These are phyloP conservation scores for Elsinoe arachidis DNA, from an alignment of 2,329 filamentous ascomycete genomes.

Conservation along the genomic window DNA sequence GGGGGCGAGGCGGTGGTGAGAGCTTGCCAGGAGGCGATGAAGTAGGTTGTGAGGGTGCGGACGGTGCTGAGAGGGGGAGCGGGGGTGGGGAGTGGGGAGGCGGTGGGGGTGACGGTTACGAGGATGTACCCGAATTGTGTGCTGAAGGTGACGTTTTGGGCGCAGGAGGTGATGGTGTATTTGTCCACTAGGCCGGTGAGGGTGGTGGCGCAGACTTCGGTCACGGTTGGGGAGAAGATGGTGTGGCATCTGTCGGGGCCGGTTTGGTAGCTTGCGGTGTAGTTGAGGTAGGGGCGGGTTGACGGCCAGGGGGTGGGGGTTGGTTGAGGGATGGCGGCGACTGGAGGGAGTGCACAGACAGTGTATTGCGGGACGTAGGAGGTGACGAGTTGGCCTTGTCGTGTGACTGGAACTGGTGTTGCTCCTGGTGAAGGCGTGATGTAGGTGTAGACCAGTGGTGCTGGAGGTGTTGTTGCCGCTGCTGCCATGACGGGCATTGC, in stretches of 20 bases:
- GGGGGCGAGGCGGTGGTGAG: slow-evolving; percentile 33
- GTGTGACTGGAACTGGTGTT: slow-evolving; percentile 32
- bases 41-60: slow-evolving; percentile 35
- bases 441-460: slow-evolving; percentile 20
- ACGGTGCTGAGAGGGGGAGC: slow-evolving; percentile 20
- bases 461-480: background rate
- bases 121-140: slow-evolving; percentile 36
- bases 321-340: slow-evolving; percentile 26
- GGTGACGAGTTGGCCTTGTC: slow-evolving; percentile 36
- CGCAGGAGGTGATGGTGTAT: slow-evolving; percentile 35
- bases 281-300: slow-evolving; percentile 31
- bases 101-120: slow-evolving; percentile 28
- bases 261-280: slow-evolving; percentile 26
- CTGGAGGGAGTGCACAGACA: slow-evolving; percentile 33
- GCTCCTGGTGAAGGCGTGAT: slow-evolving; percentile 37
- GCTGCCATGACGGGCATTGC: background rate
- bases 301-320: slow-evolving; percentile 22
- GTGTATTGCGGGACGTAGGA: slow-evolving; percentile 36
- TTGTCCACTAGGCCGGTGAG: slow-evolving; percentile 34
- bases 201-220: slow-evolving; percentile 37
- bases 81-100: background rate
- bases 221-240: slow-evolving; percentile 32
- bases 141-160: slow-evolving; percentile 39
- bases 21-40: slow-evolving; percentile 36
- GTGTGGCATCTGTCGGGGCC: slow-evolving; percentile 33